Base-by-base conservation (phyloP, 805 yeast genomes). In the Lipomyces orientalis region DNA sequence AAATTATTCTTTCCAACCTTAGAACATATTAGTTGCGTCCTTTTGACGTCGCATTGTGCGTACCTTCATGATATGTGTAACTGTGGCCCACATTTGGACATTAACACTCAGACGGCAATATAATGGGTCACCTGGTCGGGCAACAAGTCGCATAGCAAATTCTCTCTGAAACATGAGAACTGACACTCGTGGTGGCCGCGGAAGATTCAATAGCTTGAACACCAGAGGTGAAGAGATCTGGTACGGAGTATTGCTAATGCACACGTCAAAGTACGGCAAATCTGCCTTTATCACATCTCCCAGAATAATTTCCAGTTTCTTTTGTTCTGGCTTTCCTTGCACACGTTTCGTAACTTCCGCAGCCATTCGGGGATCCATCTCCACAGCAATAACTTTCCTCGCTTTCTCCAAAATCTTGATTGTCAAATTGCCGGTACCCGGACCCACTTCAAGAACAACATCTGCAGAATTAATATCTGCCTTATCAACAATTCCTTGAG, bases 61-160 rank as follows among this genome's bases (percentile, higher is more conserved):
- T 51, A 66, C 71, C 79, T 95, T 95, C 99, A 95, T 95, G 63
- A 95, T 91, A 78, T 95, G 99, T 7, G 97, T 93, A 16, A 95
- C 98, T 72, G 91, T 91, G n/a, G 98, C 97, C 98, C 98, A 95
- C 98, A 95, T 94, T 77, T 95, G 99, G 0, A 95, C 98, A 76
- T 95, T 95, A 37, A 97, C 98, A 39, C 97, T 90, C 64, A 95
- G 83, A 75, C 99, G 86, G 79, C 97, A 93, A 81, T 94, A 95
- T 52, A 95, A 82, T 0, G 91, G 79, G 74, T 95, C 98, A n/a
- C 99, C 99, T 0, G 99, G 98, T 73, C 97, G 86, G 0, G 99
- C 99, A 62, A 95, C 83, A 64, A 95, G 82, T 75, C 98, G 88
- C 80, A 95, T 79, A 1, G 99, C 99, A 76, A 95, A 95, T 77